Base-by-base conservation (phyloP, 208 protist genomes). In the Angomonas ambiguus region DNA sequence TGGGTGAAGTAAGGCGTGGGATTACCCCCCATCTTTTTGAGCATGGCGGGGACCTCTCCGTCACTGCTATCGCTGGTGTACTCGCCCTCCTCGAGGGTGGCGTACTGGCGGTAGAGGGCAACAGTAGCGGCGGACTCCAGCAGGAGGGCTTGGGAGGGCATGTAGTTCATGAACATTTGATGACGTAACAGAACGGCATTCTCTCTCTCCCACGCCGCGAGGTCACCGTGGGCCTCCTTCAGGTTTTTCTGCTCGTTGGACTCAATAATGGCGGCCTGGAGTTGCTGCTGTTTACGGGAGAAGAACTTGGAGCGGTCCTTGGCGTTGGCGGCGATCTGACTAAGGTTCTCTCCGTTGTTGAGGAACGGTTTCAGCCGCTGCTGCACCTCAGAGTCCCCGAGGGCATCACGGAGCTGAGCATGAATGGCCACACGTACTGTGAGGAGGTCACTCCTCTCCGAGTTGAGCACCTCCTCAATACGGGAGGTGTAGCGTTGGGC, bases 101-200 rank as follows among this genome's bases (percentile, higher is more conserved):
- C 75, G 72, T 93, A 93, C 73, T 93, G 83, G n/a, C 87, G 83
- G 66, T 93, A 93, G 13, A 93, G 79, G 31, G 87, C 80, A 38
- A 93, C 82, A 16, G 87, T 93, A 11, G 83, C 83, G 35, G 87
- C 87, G 51, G 78, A 86, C 72, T 93, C 83, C 18, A 93, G 79
- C 42, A 93, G 74, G 35, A 93, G 74, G 6, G 83, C 78, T 67
- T 83, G 74, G 11, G 87, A 87, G 6, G 87, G 87, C 59, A 80
- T 80, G 74, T 91, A 89, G 8, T 83, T 81, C 87, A 91, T 91
- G 70, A 93, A 93, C 84, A 91, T 89, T 64, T 82, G 83, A 58
- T 91, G 87, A 11, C 84, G 84, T 45, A 93, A 72, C 35, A 91
- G 82, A 20, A 91, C 79, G n/a, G 83, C 85, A 58, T 92, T 91